phyloP scores from a whole-genome alignment of 352 stramenopile species.

The Thalassiosira hispida region DNA sequence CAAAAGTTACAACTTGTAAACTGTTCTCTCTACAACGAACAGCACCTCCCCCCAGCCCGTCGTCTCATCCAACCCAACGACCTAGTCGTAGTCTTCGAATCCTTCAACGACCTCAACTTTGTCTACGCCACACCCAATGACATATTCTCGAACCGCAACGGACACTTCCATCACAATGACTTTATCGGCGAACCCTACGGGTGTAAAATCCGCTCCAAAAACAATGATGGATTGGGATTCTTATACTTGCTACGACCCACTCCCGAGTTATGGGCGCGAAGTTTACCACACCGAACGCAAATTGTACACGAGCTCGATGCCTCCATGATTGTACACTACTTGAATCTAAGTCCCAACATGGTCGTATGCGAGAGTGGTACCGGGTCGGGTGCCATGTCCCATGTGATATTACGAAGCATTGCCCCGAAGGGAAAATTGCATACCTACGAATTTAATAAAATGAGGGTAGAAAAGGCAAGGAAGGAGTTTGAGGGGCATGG shows the following conservation, averaged over 20 bases:
- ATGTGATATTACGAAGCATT: constrained; percentile 91
- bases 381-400: constrained; percentile 92
- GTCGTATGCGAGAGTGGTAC: constrained; percentile 90
- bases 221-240: constrained; percentile 88
- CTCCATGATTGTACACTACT: constrained; percentile 91
- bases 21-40: constrained; percentile 61
- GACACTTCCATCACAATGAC: constrained; percentile 96
- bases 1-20: constrained; percentile 36
- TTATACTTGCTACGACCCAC: constrained; percentile 95
- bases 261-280: constrained; percentile 94
- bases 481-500: constrained; percentile 94
- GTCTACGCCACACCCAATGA: constrained; percentile 91
- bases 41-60: constrained; percentile 39
- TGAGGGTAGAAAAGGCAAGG: constrained; percentile 90
- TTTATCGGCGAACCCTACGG: constrained; percentile 82
- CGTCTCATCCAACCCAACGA: constrained; percentile 56
- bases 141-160: constrained; percentile 96
- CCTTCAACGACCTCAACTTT: constrained; percentile 94
- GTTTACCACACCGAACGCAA: constrained; percentile 91
- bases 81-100: constrained; percentile 98
- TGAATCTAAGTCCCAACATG: constrained; percentile 90
- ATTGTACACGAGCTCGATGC: constrained; percentile 97
- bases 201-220: constrained; percentile 76
- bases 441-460: constrained; percentile 98
- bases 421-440: constrained; percentile 91